Evolutionary conservation across 441 rosid species (phyloP), one percentile per base, ranked within the genome.

Genomic region (Erodium texanum): DNA sequence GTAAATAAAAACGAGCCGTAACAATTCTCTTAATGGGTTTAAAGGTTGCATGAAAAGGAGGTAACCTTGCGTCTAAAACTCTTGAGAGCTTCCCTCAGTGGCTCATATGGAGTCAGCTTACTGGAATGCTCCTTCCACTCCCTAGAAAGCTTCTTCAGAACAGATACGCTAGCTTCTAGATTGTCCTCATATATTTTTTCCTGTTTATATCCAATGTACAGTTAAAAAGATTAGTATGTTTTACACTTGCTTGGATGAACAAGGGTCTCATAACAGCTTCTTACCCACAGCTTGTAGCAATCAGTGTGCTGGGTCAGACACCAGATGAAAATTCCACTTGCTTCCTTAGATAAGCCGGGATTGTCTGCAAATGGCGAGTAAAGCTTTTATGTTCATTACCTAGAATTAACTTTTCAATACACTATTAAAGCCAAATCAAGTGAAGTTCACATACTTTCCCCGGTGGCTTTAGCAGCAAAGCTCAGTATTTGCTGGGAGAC

Each of bases 231-330:
- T n/a, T n/a, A n/a, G n/a, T n/a, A n/a, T n/a, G 15, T 48, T 14
- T 14, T 48, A 16, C 16, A 36, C 48, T 56, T 64, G 70, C 5
- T 12, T 14, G 54, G 54, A 12, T 48, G 19, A 48, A 48, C 5
- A 48, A 15, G 56, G 18, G 19, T 15, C 4, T 48, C n/a, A 19
- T 70, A 77, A 36, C 70, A 45, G 61, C 91, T 72, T 71, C 91
- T 72, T 71, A 90, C 98, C 99, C 97, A 93, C 24, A 80, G 92
- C 81, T 81, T 85, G 83, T 85, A 91, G 81, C 95, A 91, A 65
- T 91, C 99, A 61, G 75, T 66, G 62, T 85, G 86, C 76, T 86
- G 85, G 18, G 82, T 75, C 78, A 93, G 76, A 66, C 90, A 89
- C 99, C 97, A 91, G 50, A 85, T 71, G 72, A 79, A 76, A 71